These are phyloP conservation scores for Tylopilus rubrobrunneus DNA, from an alignment of 768 basidiomycete genomes.

Conservation along the genomic window DNA sequence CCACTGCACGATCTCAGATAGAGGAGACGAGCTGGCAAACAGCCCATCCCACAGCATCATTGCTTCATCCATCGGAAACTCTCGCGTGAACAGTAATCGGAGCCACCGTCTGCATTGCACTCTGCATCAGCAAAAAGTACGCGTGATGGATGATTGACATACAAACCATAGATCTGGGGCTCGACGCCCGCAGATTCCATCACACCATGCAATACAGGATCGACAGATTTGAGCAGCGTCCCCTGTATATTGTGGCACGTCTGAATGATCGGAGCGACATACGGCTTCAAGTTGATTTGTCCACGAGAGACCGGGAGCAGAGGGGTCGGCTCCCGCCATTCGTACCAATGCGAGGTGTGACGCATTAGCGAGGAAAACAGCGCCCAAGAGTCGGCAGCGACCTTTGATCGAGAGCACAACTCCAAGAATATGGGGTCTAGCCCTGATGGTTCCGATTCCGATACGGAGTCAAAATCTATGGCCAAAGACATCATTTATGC, in stretches of 20 bases:
- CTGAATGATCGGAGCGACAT: constrained; percentile 80
- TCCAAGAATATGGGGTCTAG: constrained; percentile 45
- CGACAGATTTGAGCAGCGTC: constrained; percentile 65
- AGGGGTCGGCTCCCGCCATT: constrained; percentile 52
- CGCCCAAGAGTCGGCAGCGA: constrained; percentile 84
- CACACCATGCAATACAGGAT: constrained; percentile 72
- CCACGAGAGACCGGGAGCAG: constrained; percentile 32
- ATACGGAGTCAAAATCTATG: constrained; percentile 76
- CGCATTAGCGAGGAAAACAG: constrained; percentile 82
- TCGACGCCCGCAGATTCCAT: constrained; percentile 83
- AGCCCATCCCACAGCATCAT: constrained; percentile 95
- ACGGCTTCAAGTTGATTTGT: constrained; percentile 52
- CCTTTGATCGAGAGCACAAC: constrained; percentile 62
- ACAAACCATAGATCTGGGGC: constrained; percentile 97
- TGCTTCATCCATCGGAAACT: constrained; percentile 76
- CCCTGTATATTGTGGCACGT: constrained; percentile 80
- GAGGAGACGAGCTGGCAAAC: constrained; percentile 76
- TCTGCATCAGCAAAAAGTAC: constrained; percentile 13
- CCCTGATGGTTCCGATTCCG: constrained; percentile 27
- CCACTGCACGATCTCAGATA: constrained; percentile 77
- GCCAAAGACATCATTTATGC: constrained; percentile 20
- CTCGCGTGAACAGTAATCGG: constrained; percentile 87
- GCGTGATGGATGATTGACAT: constrained; percentile 30
- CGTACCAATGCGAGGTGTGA: constrained; percentile 73
- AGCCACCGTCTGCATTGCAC: constrained; percentile 74